phyloP scores from a whole-genome alignment of 371 early-diverging fungal species.

The Fennellomyces sp. region DNA sequence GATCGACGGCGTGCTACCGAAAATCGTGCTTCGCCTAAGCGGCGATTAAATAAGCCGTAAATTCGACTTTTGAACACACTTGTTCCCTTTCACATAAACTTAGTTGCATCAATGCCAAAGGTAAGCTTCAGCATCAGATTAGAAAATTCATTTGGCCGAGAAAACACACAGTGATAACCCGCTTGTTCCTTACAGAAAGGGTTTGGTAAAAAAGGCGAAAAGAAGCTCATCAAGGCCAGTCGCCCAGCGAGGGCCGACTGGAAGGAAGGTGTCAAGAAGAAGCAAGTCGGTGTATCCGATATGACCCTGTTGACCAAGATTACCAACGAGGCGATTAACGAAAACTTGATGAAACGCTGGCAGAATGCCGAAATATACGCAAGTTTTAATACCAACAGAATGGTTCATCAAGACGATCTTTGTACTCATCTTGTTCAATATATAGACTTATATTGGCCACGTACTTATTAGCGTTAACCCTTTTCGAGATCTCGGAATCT shows the following conservation, averaged over 20 bases:
- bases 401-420: neutral
- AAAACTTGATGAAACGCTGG: conserved; percentile 84
- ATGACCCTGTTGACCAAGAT: conserved; percentile 89
- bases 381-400: conserved; percentile 23
- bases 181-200: conserved; percentile 22
- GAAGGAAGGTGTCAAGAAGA: conserved; percentile 81
- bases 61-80: too few species aligned
- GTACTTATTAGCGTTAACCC: conserved; percentile 91
- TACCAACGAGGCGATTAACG: conserved; percentile 85
- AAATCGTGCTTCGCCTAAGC: too few species aligned
- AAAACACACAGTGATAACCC: neutral
- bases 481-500: conserved; percentile 84
- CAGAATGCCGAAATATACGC: conserved; percentile 85
- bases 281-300: conserved; percentile 86
- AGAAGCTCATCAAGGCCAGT: conserved; percentile 52
- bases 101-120: too few species aligned
- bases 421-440: neutral
- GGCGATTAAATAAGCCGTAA: too few species aligned
- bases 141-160: neutral
- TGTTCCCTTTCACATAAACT: too few species aligned
- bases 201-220: conserved; percentile 44
- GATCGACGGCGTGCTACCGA: too few species aligned
- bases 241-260: conserved; percentile 79
- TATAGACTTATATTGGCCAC: conserved; percentile 90
- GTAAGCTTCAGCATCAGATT: too few species aligned